Percentiles rank a stretch among this genome's conserved stretches.
phyloP scores from a whole-genome alignment of 1,284 basidiomycete species.

The Cerrena zonata region DNA sequence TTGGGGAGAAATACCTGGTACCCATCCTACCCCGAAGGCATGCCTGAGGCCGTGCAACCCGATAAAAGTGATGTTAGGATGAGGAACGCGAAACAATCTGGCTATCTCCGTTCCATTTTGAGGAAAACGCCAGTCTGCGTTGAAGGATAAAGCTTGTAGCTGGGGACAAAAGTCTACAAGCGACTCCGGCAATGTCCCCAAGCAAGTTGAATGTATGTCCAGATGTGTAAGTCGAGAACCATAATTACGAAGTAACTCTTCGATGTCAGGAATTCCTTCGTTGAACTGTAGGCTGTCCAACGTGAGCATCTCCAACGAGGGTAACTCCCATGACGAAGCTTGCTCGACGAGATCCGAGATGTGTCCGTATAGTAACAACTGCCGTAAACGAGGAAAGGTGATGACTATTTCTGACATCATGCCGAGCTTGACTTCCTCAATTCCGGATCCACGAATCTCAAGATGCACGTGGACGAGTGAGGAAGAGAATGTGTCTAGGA shows the following conservation, averaged over 20 bases:
- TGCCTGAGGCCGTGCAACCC: slow-evolving; percentile 64
- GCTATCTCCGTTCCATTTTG: slow-evolving; percentile 18
- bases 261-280: slow-evolving; percentile 52
- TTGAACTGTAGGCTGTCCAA: slow-evolving; percentile 43
- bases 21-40: slow-evolving; percentile 61
- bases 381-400: slow-evolving; percentile 48
- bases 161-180: slow-evolving; percentile 59
- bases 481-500: slow-evolving; percentile 54
- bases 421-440: slow-evolving; percentile 40
- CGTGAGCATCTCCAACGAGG: slow-evolving; percentile 47
- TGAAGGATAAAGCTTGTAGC: slow-evolving; percentile 60
- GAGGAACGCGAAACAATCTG: slow-evolving; percentile 44
- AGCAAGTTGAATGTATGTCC: slow-evolving; percentile 57
- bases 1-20: slow-evolving; percentile 40
- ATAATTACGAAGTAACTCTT: slow-evolving; percentile 52
- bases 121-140: slow-evolving; percentile 58
- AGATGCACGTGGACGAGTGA: slow-evolving; percentile 49
- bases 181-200: slow-evolving; percentile 45
- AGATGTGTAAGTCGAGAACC: slow-evolving; percentile 53
- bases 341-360: slow-evolving; percentile 64
- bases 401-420: slow-evolving; percentile 53
- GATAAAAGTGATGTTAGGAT: slow-evolving; percentile 51
- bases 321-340: slow-evolving; percentile 58
- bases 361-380: slow-evolving; percentile 55
- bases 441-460: slow-evolving; percentile 37